Evolutionary conservation across 495 filamentous ascomycete genomes (phyloP), one percentile per base, ranked within the genome.

Genomic region (Aspergillus taichungensis): DNA sequence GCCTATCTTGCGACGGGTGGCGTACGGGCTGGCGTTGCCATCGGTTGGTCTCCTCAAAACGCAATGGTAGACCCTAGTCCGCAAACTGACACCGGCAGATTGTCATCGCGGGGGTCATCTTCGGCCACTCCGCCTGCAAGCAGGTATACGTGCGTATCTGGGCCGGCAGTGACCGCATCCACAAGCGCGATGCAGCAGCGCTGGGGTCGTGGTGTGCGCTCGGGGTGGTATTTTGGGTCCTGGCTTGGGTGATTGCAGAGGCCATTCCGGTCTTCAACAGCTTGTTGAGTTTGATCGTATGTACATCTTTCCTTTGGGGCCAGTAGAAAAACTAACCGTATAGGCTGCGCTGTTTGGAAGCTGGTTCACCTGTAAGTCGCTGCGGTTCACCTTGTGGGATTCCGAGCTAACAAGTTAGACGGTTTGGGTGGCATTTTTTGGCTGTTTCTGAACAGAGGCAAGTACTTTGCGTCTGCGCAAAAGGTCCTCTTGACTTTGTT

Each of bases 21-120:
- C 85, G 8, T 94, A 83, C 54, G 86, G 86, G 6, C 67, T 92
- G 40, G 87, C 86, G 29, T 70, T 87, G 11, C 87, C 87, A 0
- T 87, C 84, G 28, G 75, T 64, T 37, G 24, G 41, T 9, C 8
- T 30, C 8, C n/a, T 11, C 12, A 28, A n/a, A 11, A 5, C 7
- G n/a, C n/a, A n/a, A n/a, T 7, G 14, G 28, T 9, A 14, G 6
- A 13, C 18, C 2, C n/a, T 1, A 6, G n/a, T 29, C 13, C n/a
- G 8, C 11, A 13, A 30, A 24, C 39, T 51, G 34, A 45, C 14
- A 27, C 30, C 5, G 8, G 6, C 14, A 55, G 37, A 75, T 85
- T 50, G 63, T 86, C 47, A 73, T 83, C 13, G 76, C 78, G 1
- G 82, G 82, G 41, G 82, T 89, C 37, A 80, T 89, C 57, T 82